These are phyloP conservation scores for Mortierella sp. DNA, from an alignment of 371 early-diverging fungal species.

Conservation along the genomic window DNA sequence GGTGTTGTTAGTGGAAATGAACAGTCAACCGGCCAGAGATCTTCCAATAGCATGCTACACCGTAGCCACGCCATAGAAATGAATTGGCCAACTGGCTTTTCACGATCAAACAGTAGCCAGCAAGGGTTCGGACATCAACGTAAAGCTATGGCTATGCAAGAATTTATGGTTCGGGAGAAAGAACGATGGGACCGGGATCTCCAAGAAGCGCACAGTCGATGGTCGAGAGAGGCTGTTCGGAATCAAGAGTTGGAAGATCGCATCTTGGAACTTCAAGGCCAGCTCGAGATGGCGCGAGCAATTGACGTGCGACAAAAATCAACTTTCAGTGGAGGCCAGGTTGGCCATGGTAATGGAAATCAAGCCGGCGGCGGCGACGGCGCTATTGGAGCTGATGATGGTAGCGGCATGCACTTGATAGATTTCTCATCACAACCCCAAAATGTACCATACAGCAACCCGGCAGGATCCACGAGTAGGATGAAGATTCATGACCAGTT, in stretches of 20 bases:
- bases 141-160: slow-evolving; percentile 34
- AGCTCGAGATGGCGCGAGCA: slow-evolving; percentile 42
- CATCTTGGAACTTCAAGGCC: slow-evolving; percentile 44
- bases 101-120: slow-evolving; percentile 35
- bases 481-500: slow-evolving; percentile 22
- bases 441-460: slow-evolving; percentile 18
- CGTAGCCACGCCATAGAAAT: background rate
- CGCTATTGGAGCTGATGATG: background rate
- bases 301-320: slow-evolving; percentile 23
- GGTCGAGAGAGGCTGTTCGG: slow-evolving; percentile 40
- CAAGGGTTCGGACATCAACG: slow-evolving; percentile 35
- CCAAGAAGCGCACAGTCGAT: slow-evolving; percentile 40
- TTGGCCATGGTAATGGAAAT: slow-evolving; percentile 2
- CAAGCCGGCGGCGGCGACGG: slow-evolving; percentile 4
- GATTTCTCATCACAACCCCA: slow-evolving; percentile 20
- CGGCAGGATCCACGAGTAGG: background rate
- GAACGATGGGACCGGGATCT: slow-evolving; percentile 53
- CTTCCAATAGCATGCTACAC: slow-evolving; percentile 10
- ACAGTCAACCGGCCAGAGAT: slow-evolving; percentile 9
- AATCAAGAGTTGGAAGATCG: slow-evolving; percentile 51
- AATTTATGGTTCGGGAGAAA: slow-evolving; percentile 48
- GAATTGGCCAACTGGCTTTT: slow-evolving; percentile 25
- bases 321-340: slow-evolving; percentile 1
- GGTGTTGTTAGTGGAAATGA: background rate
- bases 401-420: slow-evolving; percentile 4